phyloP scores from a whole-genome alignment of 2,329 filamentous ascomycete genomes.

The Microsporum canis region DNA sequence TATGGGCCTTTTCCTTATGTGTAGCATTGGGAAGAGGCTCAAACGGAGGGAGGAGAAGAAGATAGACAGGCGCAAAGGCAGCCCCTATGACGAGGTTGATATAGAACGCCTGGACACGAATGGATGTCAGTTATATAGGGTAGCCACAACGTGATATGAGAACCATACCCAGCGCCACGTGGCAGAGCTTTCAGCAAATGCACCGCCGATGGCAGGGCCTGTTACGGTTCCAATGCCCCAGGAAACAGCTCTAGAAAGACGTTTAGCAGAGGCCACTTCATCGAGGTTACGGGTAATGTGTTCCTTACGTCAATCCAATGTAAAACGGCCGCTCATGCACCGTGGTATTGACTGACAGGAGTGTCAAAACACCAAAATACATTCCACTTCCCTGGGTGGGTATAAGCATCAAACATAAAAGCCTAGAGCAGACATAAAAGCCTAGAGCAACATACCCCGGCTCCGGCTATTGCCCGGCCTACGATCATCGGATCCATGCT shows the following conservation, averaged over 20 bases:
- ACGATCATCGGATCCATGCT: conserved; percentile 39
- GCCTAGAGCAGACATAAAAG: not conserved
- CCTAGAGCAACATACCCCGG: conserved; percentile 16
- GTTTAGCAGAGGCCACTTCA: not conserved
- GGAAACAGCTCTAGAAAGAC: conserved; percentile 20
- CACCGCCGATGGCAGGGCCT: conserved; percentile 31
- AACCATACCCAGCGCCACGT: conserved; percentile 26
- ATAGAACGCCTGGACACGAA: conserved; percentile 32
- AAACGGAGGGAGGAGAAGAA: conserved; percentile 32
- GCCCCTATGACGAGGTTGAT: conserved; percentile 43
- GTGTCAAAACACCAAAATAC: conserved; percentile 16
- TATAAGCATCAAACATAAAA: not conserved
- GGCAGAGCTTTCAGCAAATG: conserved; percentile 21
- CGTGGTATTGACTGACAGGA: conserved; percentile 17
- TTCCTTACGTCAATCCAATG: conserved; percentile 14
- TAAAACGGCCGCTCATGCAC: conserved; percentile 22
- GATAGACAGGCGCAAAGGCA: conserved; percentile 31
- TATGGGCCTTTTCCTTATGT: conserved; percentile 15
- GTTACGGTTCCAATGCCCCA: conserved; percentile 29
- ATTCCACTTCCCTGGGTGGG: not conserved
- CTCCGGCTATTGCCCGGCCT: conserved; percentile 27
- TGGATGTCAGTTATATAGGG: not conserved
- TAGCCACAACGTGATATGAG: not conserved
- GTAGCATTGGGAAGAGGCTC: conserved; percentile 17
- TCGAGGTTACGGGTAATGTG: not conserved